Conservation (phyloP, 192 early-diverging fungal species). For the Rhizoclosmatium globosum region DNA sequence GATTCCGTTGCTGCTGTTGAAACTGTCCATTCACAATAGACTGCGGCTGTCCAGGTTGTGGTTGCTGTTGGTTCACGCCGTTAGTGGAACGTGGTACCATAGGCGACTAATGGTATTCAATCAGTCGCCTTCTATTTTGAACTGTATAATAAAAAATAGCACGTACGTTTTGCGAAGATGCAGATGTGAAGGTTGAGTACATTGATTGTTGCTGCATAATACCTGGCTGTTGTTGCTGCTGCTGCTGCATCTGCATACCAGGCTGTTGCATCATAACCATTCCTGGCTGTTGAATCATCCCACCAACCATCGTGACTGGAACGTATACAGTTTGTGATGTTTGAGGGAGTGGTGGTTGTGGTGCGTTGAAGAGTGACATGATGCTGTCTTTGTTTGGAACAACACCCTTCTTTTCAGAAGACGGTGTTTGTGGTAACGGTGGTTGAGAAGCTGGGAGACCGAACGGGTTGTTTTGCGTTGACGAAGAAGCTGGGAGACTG, state of each 20-base stretch:
- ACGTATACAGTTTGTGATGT: conserved; percentile 14
- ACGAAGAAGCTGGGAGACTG: background rate
- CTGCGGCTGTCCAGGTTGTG: background rate
- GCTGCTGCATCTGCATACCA: conserved; percentile 4
- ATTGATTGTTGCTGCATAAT: conserved; percentile 22
- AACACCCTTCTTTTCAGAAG: too few relatives aligned
- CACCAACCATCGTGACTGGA: conserved; percentile 24
- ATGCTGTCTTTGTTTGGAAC: conserved; percentile 41
- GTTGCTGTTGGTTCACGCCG: background rate
- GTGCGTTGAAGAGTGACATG: conserved; percentile 50
- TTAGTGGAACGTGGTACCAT: background rate
- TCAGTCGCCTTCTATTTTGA: background rate
- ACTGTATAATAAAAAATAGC: background rate
- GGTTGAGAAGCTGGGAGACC: background rate
- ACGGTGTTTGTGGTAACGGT: background rate
- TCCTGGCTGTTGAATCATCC: conserved; percentile 9
- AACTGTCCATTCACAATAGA: conserved; percentile 24
- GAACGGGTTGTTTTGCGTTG: background rate
- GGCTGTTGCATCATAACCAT: conserved; percentile 4
- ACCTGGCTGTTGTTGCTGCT: background rate
- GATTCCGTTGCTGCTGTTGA: conserved; percentile 22
- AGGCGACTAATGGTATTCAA: background rate
- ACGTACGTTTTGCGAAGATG: conserved; percentile 19
- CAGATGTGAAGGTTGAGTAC: conserved; percentile 14
- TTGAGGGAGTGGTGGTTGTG: background rate